A percentile compares a stretch with the other conserved stretches of the same genome.
Conservation (phyloP, 192 early-diverging fungal species). For the Backusella psychrophila region DNA sequence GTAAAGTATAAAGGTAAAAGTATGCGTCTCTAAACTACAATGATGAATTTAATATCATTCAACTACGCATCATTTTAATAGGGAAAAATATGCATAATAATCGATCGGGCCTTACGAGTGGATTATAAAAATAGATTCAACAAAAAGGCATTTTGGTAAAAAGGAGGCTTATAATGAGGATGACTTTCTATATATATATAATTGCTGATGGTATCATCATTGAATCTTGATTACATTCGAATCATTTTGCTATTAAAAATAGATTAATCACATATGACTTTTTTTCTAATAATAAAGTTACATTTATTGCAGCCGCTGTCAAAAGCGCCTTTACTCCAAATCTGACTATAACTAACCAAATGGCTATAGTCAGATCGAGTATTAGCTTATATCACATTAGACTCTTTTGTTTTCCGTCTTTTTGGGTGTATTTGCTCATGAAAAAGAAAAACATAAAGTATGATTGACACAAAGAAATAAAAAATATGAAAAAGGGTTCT, state of each 20-base stretch:
- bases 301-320: neutral
- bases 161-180: neutral
- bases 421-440: neutral
- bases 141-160: neutral
- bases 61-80: no score
- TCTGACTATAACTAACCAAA: no score
- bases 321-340: neutral
- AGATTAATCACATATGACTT: neutral
- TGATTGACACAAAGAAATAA: neutral
- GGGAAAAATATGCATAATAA: neutral
- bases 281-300: neutral
- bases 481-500: neutral
- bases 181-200: neutral
- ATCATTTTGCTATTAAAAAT: neutral
- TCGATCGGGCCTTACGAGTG: neutral
- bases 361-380: neutral
- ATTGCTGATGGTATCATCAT: neutral
- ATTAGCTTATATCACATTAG: neutral
- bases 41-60: no score
- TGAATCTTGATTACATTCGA: neutral
- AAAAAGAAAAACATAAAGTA: neutral
- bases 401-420: neutral
- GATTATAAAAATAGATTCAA: neutral
- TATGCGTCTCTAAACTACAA: no score
- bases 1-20: no score